A percentile compares a stretch with the other conserved stretches of the same genome.
phyloP scores from a whole-genome alignment of 1,284 basidiomycete genomes.

The Pascua sp. region DNA sequence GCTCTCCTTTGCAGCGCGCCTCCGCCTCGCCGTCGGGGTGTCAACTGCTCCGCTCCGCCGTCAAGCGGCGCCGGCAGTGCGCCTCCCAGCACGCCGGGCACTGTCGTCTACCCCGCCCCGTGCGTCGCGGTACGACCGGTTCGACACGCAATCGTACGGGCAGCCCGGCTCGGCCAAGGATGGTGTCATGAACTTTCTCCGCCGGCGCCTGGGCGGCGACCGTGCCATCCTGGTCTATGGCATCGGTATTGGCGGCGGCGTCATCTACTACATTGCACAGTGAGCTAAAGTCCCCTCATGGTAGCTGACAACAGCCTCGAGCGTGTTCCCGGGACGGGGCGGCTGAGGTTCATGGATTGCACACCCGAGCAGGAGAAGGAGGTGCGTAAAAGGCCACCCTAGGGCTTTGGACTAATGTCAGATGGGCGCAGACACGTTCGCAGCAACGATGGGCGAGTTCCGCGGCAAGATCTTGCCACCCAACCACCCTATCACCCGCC shows the following conservation, averaged over 20 bases:
- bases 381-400: conserved; percentile 24
- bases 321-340: conserved; percentile 72
- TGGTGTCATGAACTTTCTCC: conserved; percentile 28
- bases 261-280: conserved; percentile 61
- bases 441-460: conserved; percentile 16
- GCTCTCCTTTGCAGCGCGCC: too few species aligned
- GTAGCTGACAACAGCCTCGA: conserved; percentile 60
- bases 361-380: conserved; percentile 59
- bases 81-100: not conserved
- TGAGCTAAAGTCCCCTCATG: conserved; percentile 43
- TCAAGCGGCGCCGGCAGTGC: too few species aligned
- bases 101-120: not conserved
- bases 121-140: conserved; percentile 34
- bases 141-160: conserved; percentile 12
- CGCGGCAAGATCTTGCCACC: conserved; percentile 58
- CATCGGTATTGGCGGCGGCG: conserved; percentile 48
- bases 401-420: not conserved
- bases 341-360: conserved; percentile 79
- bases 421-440: conserved; percentile 13
- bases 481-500: conserved; percentile 62
- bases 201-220: conserved; percentile 41
- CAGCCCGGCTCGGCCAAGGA: conserved; percentile 10
- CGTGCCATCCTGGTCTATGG: conserved; percentile 40
- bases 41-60: too few species aligned
- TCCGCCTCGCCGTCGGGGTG: too few species aligned